phyloP scores from a whole-genome alignment of 108 stramenopile species.

The Aurantiochytrium sp. region DNA sequence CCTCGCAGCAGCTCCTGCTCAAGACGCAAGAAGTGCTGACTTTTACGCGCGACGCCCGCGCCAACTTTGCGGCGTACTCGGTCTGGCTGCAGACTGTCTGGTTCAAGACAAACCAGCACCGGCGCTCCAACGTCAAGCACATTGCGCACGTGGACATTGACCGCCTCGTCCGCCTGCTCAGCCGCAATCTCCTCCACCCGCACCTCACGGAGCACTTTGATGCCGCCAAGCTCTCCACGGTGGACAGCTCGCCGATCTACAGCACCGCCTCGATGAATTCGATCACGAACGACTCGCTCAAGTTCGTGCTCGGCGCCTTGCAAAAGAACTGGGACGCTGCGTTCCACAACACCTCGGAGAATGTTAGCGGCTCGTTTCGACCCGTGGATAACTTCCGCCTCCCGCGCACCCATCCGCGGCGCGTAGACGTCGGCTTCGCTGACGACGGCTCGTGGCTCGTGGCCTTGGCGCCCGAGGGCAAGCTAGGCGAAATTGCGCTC shows the following conservation, averaged over 20 bases:
- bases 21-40: not conserved
- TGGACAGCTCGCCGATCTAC: not conserved
- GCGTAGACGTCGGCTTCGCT: not conserved
- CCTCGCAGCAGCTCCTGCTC: not conserved
- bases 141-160: conserved; percentile 4
- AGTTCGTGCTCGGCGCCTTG: not conserved
- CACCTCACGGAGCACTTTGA: not conserved
- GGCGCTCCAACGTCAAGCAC: not conserved
- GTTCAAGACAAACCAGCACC: not conserved
- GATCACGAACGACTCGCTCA: not conserved
- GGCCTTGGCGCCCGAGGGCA: not conserved
- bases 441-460: not conserved
- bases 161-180: not conserved
- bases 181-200: not conserved
- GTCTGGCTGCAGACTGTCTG: conserved; percentile 20
- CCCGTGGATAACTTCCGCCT: not conserved
- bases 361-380: not conserved
- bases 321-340: not conserved
- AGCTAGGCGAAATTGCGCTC: not conserved
- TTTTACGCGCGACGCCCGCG: not conserved
- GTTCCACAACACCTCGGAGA: conserved; percentile 3
- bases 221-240: not conserved
- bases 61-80: conserved; percentile 20
- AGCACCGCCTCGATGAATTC: not conserved
- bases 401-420: not conserved